Evolutionary conservation across 2,329 filamentous ascomycete genomes (phyloP), one percentile per base, ranked within the genome.

Genomic region (Bipolaris zeicola): DNA sequence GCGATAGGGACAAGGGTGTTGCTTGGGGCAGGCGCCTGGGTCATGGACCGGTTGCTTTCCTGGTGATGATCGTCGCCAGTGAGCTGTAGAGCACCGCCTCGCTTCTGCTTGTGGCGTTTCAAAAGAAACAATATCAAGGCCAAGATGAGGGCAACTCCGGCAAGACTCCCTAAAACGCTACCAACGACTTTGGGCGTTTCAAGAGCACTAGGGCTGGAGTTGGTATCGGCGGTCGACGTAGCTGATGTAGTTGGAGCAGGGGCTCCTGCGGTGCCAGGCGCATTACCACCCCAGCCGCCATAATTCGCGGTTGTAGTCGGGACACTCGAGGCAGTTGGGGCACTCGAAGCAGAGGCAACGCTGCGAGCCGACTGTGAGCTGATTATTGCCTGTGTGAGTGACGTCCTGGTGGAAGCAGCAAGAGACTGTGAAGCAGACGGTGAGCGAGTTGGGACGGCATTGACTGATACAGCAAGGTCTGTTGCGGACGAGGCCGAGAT

Each of bases 91-190:
- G 67, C 67, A 13, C 68, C 69, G 16, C 65, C 65, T 18, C 65
- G 58, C 50, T 67, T 71, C 16, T 72, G 75, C 60, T 81, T 80
- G 68, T 83, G 84, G 66, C 83, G 81, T 55, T 80, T 78, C 44
- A 85, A 74, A 51, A 86, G 71, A 31, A 86, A 71, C 50, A 87
- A 69, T 10, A 85, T 69, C 31, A 83, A 73, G 10, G 82, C 67
- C 7, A 84, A 66, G 6, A 85, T 67, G 6, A 85, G 68, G 11
- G 84, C 81, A 33, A 83, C 67, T 26, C 85, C 86, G 33, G 85
- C 84, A 47, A 87, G 79, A 43, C 85, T 85, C 14, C 86, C 86
- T 24, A 88, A 79, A n/a, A 88, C 83, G 44, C 85, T 85, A 6
- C 86, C 86, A 18, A 87, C 84, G 3, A 88, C 81, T 56, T 80